phyloP scores from a whole-genome alignment of 2,329 filamentous ascomycete genomes.

The Chaetomiaceae sp. region DNA sequence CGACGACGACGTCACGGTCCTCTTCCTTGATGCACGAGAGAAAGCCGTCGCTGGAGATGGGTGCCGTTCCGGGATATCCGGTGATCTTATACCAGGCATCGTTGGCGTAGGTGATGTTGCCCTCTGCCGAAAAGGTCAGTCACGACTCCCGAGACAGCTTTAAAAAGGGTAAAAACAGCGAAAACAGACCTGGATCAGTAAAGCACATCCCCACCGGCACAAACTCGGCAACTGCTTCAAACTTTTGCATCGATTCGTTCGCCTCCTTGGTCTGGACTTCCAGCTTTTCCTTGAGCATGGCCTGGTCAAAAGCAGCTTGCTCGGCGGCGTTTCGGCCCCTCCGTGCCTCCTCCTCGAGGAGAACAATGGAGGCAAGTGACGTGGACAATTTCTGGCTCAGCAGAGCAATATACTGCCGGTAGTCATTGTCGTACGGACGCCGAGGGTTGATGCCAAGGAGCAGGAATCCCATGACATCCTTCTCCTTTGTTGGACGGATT shows the following conservation, averaged over 20 bases:
- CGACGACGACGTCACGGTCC: constrained; percentile 39
- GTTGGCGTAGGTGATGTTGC: constrained; percentile 66
- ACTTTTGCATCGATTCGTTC: constrained; percentile 56
- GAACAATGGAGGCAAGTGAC: constrained; percentile 64
- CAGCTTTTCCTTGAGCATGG: constrained; percentile 61
- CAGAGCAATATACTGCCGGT: constrained; percentile 60
- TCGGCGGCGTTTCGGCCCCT: constrained; percentile 53
- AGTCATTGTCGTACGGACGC: constrained; percentile 69
- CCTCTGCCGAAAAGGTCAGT: too few species aligned
- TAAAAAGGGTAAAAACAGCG: too few species aligned
- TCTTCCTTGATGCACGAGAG: constrained; percentile 44
- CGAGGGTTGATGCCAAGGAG: constrained; percentile 67
- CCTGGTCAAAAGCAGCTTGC: constrained; percentile 63
- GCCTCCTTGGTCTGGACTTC: constrained; percentile 50
- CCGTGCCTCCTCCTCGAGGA: constrained; percentile 67
- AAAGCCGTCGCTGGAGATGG: constrained; percentile 32
- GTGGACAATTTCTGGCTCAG: constrained; percentile 57
- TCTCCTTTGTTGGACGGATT: constrained; percentile 62
- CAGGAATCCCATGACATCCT: constrained; percentile 62
- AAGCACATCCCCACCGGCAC: constrained; percentile 73
- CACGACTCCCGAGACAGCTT: too few species aligned
- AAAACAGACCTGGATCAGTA: too few species aligned
- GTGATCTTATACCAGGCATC: constrained; percentile 58
- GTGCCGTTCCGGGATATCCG: constrained; percentile 36
- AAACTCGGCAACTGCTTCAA: constrained; percentile 67